phyloP scores from a whole-genome alignment of 441 rosid genomes.

The Gossypium schwendimanii region DNA sequence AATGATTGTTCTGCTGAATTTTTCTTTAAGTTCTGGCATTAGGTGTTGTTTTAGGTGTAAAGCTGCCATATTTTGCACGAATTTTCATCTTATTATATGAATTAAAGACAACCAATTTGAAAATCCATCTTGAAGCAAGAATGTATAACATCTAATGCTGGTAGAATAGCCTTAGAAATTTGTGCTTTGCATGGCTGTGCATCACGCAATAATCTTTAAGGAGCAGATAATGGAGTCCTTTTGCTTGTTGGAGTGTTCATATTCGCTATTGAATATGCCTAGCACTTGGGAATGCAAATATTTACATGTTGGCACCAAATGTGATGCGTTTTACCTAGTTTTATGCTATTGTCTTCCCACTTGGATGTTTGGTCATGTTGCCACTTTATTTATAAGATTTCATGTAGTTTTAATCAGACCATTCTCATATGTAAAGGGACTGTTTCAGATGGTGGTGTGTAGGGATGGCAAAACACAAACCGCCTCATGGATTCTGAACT shows the following conservation, averaged over 20 bases:
- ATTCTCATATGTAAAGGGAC: not conserved
- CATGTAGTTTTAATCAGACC: not conserved
- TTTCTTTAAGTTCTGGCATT: not conserved
- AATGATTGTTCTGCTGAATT: not conserved
- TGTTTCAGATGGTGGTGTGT: not conserved
- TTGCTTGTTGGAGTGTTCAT: not conserved
- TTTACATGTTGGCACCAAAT: not conserved
- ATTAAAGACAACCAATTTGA: not conserved
- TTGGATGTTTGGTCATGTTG: not conserved
- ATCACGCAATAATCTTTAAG: not conserved
- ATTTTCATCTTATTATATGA: not conserved
- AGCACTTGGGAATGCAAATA: not conserved
- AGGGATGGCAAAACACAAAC: no score
- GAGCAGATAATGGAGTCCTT: not conserved
- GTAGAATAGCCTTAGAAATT: slow-evolving; percentile 2
- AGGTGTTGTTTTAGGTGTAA: not conserved
- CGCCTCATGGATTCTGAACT: no score
- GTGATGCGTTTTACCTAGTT: not conserved
- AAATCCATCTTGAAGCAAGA: not conserved
- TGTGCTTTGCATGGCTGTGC: not conserved
- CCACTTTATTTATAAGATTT: not conserved
- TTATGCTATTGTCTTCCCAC: not conserved
- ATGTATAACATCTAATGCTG: not conserved
- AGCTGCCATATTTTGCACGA: not conserved
- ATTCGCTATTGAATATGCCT: not conserved